phyloP scores from a whole-genome alignment of 192 early-diverging fungal genomes.

The Coemansia asiatica region DNA sequence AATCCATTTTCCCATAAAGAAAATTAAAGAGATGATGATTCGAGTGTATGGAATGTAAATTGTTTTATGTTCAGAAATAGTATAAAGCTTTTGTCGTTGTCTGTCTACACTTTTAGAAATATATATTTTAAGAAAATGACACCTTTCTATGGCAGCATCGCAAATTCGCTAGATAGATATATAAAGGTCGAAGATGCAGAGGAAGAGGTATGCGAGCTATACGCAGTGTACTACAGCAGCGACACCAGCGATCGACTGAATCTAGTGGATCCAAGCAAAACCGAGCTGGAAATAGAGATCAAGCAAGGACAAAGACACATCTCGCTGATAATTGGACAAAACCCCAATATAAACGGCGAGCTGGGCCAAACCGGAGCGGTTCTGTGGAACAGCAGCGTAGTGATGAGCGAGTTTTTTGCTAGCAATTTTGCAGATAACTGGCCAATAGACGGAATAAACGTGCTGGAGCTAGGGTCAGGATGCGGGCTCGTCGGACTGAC shows the following conservation, averaged over 20 bases:
- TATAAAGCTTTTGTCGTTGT: too few relatives aligned
- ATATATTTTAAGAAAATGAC: not conserved
- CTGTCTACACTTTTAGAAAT: too few relatives aligned
- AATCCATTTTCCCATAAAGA: too few relatives aligned
- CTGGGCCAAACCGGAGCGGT: conserved; percentile 48
- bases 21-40: too few relatives aligned
- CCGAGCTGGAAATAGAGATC: conserved; percentile 39
- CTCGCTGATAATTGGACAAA: conserved; percentile 33
- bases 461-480: conserved; percentile 43
- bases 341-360: conserved; percentile 49
- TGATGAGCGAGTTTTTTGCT: conserved; percentile 36
- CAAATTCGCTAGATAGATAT: not conserved
- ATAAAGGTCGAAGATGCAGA: conserved; percentile 25
- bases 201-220: conserved; percentile 50
- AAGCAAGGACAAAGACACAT: conserved; percentile 10
- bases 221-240: conserved; percentile 43
- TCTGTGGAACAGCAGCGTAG: conserved; percentile 51
- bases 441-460: conserved; percentile 14
- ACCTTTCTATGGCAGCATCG: conserved; percentile 17
- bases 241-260: conserved; percentile 9
- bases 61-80: too few relatives aligned
- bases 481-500: conserved; percentile 47
- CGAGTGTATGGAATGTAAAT: too few relatives aligned
- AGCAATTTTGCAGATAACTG: not conserved
- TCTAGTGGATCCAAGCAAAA: conserved; percentile 21